phyloP scores from a whole-genome alignment of 1,139 yeast genomes.

The Arxiozyma bovina region DNA sequence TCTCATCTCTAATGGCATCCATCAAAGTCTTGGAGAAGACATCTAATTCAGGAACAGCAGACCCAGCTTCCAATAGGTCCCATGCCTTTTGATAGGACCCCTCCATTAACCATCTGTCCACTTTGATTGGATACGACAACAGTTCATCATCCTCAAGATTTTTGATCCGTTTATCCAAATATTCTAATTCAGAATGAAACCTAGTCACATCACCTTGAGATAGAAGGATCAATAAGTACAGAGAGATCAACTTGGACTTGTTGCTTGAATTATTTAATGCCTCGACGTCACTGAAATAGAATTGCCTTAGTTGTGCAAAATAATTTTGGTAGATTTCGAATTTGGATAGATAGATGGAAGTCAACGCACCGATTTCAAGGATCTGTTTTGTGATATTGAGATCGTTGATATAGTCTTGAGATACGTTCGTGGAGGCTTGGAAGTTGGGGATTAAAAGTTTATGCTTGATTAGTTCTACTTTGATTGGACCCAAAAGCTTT shows the following conservation, averaged over 20 bases:
- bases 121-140: conserved; percentile 73
- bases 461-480: conserved; percentile 69
- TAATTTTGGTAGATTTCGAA: conserved; percentile 62
- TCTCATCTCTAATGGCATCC: conserved; percentile 73
- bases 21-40: conserved; percentile 58
- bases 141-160: conserved; percentile 50
- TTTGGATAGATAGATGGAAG: conserved; percentile 56
- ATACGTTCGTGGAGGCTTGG: conserved; percentile 24
- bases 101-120: conserved; percentile 92
- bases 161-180: conserved; percentile 48
- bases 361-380: conserved; percentile 78
- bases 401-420: conserved; percentile 49
- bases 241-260: conserved; percentile 67
- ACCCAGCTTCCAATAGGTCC: conserved; percentile 48
- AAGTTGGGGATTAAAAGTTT: conserved; percentile 64
- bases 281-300: conserved; percentile 42
- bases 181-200: conserved; percentile 84
- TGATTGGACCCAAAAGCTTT: conserved; percentile 57
- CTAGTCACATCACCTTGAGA: conserved; percentile 78
- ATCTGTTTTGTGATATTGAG: conserved; percentile 70
- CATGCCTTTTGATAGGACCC: conserved; percentile 93
- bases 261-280: conserved; percentile 50
- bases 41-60: conserved; percentile 42
- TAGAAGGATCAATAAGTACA: conserved; percentile 65
- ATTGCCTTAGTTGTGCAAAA: conserved; percentile 68